Evolutionary conservation across 2,329 filamentous ascomycete species (phyloP).

Genomic region (Xylogone sp.): DNA sequence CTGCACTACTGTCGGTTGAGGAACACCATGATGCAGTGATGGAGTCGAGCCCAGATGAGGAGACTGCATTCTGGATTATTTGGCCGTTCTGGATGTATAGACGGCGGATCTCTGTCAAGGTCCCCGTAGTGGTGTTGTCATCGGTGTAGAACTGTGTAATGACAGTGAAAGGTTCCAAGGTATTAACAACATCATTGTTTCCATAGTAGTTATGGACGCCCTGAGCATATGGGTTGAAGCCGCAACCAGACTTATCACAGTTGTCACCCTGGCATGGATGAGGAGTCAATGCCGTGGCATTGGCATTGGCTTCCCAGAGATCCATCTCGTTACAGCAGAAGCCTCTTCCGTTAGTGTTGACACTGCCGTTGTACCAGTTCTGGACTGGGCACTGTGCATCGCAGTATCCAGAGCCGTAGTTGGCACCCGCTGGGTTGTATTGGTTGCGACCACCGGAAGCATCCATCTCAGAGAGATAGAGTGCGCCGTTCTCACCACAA

Average conservation of each 20-base stretch:
- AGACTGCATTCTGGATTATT: constrained; percentile 46
- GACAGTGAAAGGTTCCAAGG: constrained; percentile 48
- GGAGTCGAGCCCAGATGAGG: constrained; percentile 39
- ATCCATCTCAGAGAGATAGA: constrained; percentile 64
- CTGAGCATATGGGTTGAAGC: constrained; percentile 56
- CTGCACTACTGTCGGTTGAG: constrained; percentile 20
- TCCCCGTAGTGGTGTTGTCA: constrained; percentile 43
- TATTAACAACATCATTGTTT: constrained; percentile 46
- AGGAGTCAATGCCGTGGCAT: constrained; percentile 54
- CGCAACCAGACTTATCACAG: constrained; percentile 57
- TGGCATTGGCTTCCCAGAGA: constrained; percentile 59
- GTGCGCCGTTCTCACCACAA: constrained; percentile 68
- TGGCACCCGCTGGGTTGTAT: constrained; percentile 51
- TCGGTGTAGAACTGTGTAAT: constrained; percentile 55
- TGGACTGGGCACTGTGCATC: constrained; percentile 51
- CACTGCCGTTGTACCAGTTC: constrained; percentile 39
- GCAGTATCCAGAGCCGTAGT: constrained; percentile 61
- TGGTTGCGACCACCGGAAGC: constrained; percentile 52
- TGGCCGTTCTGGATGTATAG: constrained; percentile 52
- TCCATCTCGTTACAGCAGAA: constrained; percentile 66
- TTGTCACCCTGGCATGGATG: constrained; percentile 50
- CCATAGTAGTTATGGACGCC: constrained; percentile 54
- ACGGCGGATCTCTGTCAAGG: constrained; percentile 48
- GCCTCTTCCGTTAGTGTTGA: constrained; percentile 46
- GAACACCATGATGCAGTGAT: constrained; percentile 54